Evolutionary conservation across 768 basidiomycete species (phyloP).

Genomic region (Tulasnella calospora): DNA sequence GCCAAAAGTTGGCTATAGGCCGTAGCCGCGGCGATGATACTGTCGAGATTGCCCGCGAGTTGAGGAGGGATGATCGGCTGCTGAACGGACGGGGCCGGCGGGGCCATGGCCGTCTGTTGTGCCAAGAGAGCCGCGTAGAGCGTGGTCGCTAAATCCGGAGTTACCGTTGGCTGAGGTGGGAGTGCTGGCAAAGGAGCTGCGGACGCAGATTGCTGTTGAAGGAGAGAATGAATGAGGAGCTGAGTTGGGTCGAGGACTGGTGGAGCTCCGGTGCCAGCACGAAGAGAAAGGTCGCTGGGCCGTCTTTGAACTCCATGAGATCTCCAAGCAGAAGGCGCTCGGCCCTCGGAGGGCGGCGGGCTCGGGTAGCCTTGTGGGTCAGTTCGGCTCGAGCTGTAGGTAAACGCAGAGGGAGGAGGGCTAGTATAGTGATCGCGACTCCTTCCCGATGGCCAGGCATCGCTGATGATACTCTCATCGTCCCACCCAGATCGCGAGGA

Average conservation of each 20-base stretch:
- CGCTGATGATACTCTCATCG: not conserved
- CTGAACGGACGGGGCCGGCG: not conserved
- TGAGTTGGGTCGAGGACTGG: not conserved
- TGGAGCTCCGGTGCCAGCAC: not conserved
- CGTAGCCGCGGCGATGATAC: not conserved
- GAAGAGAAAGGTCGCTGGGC: not conserved
- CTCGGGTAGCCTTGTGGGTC: not conserved
- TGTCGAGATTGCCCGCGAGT: not conserved
- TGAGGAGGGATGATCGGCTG: constrained; percentile 9
- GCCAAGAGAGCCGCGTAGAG: constrained; percentile 2
- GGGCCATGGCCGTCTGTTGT: not conserved
- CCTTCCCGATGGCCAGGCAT: not conserved
- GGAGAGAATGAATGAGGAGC: not conserved
- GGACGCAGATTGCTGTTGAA: not conserved
- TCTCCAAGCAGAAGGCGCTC: not conserved
- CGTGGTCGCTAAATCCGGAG: not conserved
- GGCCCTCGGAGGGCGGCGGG: not conserved
- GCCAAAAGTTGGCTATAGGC: not conserved
- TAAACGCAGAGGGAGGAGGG: not conserved
- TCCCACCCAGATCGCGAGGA: constrained; percentile 1
- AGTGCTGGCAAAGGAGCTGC: not conserved
- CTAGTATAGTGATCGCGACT: not conserved
- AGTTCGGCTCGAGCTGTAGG: not conserved
- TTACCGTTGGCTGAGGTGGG: not conserved
- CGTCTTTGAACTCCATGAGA: not conserved